phyloP scores from a whole-genome alignment of 495 filamentous ascomycete genomes.

The Annulohypoxylon maeteangense region DNA sequence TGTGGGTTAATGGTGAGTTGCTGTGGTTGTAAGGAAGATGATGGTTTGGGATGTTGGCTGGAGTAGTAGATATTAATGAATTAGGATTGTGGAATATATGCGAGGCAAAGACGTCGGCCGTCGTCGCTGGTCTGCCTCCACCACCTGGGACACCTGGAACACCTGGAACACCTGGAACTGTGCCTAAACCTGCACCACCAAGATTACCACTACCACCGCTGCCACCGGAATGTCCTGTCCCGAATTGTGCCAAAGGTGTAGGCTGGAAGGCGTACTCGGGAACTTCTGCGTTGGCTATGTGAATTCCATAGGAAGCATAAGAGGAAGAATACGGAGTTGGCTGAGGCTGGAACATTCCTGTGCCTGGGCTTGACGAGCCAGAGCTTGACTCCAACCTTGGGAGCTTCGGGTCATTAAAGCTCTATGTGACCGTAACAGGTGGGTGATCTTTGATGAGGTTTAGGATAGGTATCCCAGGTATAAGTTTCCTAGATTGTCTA shows the following conservation, averaged over 20 bases:
- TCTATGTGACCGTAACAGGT: conserved; percentile 15
- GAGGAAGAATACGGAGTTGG: conserved; percentile 58
- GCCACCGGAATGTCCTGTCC: conserved; percentile 41
- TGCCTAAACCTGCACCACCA: conserved; percentile 28
- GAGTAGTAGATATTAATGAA: conserved; percentile 47
- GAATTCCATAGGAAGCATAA: conserved; percentile 52
- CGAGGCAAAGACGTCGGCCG: conserved; percentile 44
- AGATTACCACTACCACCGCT: background rate
- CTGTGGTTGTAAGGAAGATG: conserved; percentile 50
- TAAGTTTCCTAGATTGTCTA: background rate
- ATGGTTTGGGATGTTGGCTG: conserved; percentile 42
- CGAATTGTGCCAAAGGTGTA: conserved; percentile 52
- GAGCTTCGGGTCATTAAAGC: conserved; percentile 43
- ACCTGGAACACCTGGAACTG: conserved; percentile 24
- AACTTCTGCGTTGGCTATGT: conserved; percentile 50
- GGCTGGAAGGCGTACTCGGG: conserved; percentile 59
- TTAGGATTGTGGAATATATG: conserved; percentile 60
- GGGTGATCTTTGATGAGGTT: conserved; percentile 5
- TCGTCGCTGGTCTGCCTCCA: conserved; percentile 37
- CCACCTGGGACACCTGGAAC: conserved; percentile 6
- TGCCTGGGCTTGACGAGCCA: conserved; percentile 44
- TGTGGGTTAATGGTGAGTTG: conserved; percentile 30
- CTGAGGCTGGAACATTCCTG: conserved; percentile 67
- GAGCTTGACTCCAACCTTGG: conserved; percentile 45
- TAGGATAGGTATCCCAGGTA: conserved; percentile 6